Evolutionary conservation across 2,329 filamentous ascomycete species (phyloP).

Genomic region (Trichophyton mentagrophytes): DNA sequence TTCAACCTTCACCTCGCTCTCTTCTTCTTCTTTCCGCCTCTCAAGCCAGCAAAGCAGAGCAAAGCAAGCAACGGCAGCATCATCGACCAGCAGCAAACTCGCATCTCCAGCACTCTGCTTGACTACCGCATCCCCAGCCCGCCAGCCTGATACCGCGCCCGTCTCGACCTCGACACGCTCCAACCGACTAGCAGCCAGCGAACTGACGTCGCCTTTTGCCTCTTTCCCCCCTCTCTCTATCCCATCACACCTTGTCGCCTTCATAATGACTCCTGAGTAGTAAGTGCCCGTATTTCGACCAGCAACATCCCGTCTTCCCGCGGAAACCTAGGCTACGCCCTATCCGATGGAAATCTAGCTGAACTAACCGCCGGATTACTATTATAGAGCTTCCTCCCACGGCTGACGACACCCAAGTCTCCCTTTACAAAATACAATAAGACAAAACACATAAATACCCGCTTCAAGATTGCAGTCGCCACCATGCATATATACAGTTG

Average conservation of each 20-base stretch:
- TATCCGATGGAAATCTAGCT: not conserved
- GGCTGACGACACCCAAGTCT: not conserved
- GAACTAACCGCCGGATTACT: not conserved
- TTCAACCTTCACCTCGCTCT: conserved; percentile 4
- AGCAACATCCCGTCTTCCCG: not conserved
- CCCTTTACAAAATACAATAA: not conserved
- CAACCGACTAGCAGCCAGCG: not conserved
- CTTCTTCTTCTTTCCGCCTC: not conserved
- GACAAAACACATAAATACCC: not conserved
- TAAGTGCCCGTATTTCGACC: conserved; percentile 18
- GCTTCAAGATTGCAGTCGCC: not conserved
- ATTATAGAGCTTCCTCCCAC: conserved; percentile 2
- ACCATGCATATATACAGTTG: not conserved
- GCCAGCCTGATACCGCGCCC: not conserved
- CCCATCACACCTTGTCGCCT: conserved; percentile 4
- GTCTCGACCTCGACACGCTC: not conserved
- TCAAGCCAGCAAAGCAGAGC: not conserved
- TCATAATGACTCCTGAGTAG: conserved; percentile 40
- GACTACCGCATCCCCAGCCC: not conserved
- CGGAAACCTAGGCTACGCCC: not conserved
- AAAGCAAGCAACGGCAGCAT: not conserved
- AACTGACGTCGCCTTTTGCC: not conserved
- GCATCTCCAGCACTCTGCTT: not conserved
- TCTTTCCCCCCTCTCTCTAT: not conserved
- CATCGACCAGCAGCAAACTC: not conserved